Evolutionary conservation across 2,329 filamentous ascomycete genomes (phyloP), one percentile per base, ranked within the genome.

Genomic region (Tolypocladium album): DNA sequence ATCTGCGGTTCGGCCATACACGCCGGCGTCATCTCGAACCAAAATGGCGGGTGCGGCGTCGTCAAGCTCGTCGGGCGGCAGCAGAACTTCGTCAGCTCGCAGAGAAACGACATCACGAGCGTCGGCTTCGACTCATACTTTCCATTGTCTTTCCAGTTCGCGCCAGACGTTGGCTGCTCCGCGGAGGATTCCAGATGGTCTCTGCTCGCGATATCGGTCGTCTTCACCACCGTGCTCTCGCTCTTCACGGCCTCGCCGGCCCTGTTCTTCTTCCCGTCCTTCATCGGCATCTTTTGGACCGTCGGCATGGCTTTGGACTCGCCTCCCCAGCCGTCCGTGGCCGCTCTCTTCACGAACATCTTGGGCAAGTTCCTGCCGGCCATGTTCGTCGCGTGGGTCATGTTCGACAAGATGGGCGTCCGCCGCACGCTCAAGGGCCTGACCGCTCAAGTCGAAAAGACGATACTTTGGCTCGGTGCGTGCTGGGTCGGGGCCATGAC

Each of bases 401-500:
- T 97, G 63, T 97, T 92, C 76, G 85, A 87, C 70, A 92, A 89
- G 71, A 92, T 92, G 79, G 84, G 86, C 59, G 82, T 94, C 12
- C 80, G 84, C 5, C 87, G 89, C 55, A 86, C 89, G 1, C 81
- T 96, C 34, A 74, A 73, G 1, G 87, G 86, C 1, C 80, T 97
- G 2, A 88, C 84, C 0, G 91, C 92, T 0, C 93, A 96, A 70
- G 67, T 96, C 52, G 93, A 96, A 69, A 97, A 96, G 78, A 90
- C 91, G 0, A 74, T 97, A 3, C 79, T 97, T 36, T 97, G 92
- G 88, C 79, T 99, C 0, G 92, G 92, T 1, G 88, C 86, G 9
- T 92, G 89, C 69, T 99, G 95, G 88, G 85, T 97, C 45, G 94
- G 92, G 20, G 88, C 90, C 1, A 76, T 99, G 65, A 93, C 93